A percentile compares a stretch with the other conserved stretches of the same genome.
Conservation (phyloP, 2,329 filamentous ascomycete species). For the Aspergillus floridensis region DNA sequence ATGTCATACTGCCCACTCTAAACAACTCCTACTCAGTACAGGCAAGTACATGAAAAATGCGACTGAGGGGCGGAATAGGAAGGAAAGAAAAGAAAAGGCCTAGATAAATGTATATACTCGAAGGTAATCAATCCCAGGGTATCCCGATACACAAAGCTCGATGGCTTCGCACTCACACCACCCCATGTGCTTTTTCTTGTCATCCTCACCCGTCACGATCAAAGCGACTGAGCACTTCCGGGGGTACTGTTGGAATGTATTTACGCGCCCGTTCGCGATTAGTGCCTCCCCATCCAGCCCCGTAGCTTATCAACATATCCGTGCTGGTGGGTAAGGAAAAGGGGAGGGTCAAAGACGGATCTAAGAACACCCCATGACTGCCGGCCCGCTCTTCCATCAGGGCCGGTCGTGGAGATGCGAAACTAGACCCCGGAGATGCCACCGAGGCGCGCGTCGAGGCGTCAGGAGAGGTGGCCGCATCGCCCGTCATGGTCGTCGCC, state of each 20-base stretch:
- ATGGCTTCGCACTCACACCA: not conserved
- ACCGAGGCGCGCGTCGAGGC: slow-evolving; percentile 17
- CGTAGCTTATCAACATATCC: slow-evolving; percentile 95
- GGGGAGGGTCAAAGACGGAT: slow-evolving; percentile 87
- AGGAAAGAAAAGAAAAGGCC: not conserved
- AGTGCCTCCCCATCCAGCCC: slow-evolving; percentile 87
- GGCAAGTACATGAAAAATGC: not conserved
- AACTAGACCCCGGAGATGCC: slow-evolving; percentile 24
- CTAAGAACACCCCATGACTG: slow-evolving; percentile 61
- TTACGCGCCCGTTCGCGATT: slow-evolving; percentile 90
- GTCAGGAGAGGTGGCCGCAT: slow-evolving; percentile 21
- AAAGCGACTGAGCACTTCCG: slow-evolving; percentile 86
- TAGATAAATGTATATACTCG: slow-evolving; percentile 13
- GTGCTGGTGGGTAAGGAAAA: slow-evolving; percentile 95
- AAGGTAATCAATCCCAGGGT: slow-evolving; percentile 1
- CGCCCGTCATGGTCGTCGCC: slow-evolving; percentile 9
- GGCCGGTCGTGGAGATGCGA: slow-evolving; percentile 23
- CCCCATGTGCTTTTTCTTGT: not conserved
- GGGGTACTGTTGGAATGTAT: slow-evolving; percentile 92
- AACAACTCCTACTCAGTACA: no score
- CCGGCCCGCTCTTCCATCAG: slow-evolving; percentile 28
- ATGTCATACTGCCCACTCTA: not conserved
- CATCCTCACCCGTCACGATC: slow-evolving; percentile 52
- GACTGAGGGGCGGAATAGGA: not conserved
- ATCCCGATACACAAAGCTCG: not conserved